Base-by-base conservation (phyloP, 805 yeast species). In the Candida wancherniae region DNA sequence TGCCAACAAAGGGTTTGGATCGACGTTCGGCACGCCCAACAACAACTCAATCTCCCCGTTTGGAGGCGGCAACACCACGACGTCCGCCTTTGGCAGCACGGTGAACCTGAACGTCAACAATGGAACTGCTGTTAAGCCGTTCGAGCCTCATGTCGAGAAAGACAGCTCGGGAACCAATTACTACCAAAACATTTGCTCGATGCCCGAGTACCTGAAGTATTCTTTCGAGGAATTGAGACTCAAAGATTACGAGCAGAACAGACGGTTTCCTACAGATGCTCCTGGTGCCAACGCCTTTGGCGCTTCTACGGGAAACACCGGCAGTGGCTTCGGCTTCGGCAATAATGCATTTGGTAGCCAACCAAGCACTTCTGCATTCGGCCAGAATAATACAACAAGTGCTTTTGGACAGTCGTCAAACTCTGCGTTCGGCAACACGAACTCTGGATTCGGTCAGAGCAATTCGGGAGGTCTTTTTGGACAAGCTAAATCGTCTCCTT, bases 191-290 rank as follows among this genome's bases (percentile, higher is more conserved):
- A 81, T 92, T 39, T 66, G 84, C 8, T 73, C 84, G 26, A 88
- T 92, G 97, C 95, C 94, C 4, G 95, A 86, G 56, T 92, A 90
- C 53, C 72, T 71, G 46, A 77, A 78, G 45, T 84, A 58, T 47
- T 84, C 95, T 0, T 73, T 79, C 50, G 97, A 87, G 56, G 98
- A 92, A 54, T 72, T 92, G 57, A 74, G 99, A 52, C 64, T 73
- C 45, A 90, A 82, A 55, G 99, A 92, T 60, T 92, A 92, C 54
- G 75, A 77, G 46, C 83, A 77, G 42, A 75, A 75, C 33, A 70
- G 92, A 50, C 70, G 75, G 38, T 75, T 42, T 40, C 88, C 84
- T 10, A 75, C 63, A 39, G 50, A 49, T 1, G 39, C 33, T 19
- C 36, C 53, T 3, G 28, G 52, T 2, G 50, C 47, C 3, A 57